Evolutionary conservation across 2,329 filamentous ascomycete genomes (phyloP).

Genomic region (Ceratocystis diversiconidia): DNA sequence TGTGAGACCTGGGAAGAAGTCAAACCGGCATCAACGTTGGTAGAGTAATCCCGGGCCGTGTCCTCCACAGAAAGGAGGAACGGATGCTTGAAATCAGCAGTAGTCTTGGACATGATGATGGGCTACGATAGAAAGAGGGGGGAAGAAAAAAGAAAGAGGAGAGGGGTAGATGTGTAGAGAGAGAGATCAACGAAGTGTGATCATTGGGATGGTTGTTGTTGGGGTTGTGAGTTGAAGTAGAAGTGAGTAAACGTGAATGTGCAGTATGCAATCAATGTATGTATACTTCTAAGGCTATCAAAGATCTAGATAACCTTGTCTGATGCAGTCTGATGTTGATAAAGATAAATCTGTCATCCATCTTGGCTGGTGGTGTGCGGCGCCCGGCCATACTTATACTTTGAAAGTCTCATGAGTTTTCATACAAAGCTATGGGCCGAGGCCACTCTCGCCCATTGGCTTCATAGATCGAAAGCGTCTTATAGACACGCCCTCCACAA

Average conservation of each 20-base stretch:
- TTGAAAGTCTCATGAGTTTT: background rate
- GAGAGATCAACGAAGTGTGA: background rate
- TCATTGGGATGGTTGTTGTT: background rate
- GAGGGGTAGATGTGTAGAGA: background rate
- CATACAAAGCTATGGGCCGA: background rate
- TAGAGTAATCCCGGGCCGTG: constrained; percentile 47
- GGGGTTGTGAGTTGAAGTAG: background rate
- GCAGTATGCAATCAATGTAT: background rate
- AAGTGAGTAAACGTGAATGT: background rate
- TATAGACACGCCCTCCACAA: background rate
- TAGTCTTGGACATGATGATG: constrained; percentile 9
- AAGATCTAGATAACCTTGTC: background rate
- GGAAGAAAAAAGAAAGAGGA: background rate
- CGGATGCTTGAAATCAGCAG: constrained; percentile 31
- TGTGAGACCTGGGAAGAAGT: constrained; percentile 43
- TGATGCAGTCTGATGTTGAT: too few relatives aligned
- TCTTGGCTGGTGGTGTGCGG: background rate
- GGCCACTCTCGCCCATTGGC: background rate
- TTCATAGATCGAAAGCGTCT: background rate
- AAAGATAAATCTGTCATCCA: background rate
- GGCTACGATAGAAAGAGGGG: background rate
- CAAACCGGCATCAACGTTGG: constrained; percentile 53
- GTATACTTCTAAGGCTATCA: background rate
- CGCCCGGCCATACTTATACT: background rate
- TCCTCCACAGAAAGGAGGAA: constrained; percentile 47